Percentiles rank a stretch among this genome's conserved stretches.
phyloP scores from a whole-genome alignment of 805 yeast species.

The Komagataella populi region DNA sequence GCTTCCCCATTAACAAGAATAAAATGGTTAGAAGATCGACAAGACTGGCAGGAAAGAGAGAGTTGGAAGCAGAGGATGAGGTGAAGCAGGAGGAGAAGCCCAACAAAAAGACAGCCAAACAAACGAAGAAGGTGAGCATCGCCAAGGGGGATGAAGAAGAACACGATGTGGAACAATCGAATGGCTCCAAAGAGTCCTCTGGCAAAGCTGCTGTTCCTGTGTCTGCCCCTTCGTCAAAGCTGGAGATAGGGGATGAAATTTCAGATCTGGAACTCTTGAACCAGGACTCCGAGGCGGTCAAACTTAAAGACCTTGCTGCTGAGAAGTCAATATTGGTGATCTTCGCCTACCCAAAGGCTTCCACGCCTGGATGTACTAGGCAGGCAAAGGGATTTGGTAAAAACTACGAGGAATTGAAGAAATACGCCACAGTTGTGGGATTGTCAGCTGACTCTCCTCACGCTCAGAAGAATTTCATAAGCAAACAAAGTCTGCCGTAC shows the following conservation, averaged over 20 bases:
- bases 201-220: neutral
- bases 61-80: neutral
- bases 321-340: constrained; percentile 31
- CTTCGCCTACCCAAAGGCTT: constrained; percentile 78
- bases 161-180: neutral
- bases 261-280: constrained; percentile 53
- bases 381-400: constrained; percentile 86
- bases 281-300: constrained; percentile 32
- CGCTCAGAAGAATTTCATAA: constrained; percentile 64
- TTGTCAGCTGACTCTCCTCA: constrained; percentile 71
- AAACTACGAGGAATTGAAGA: constrained; percentile 37
- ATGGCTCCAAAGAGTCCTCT: neutral
- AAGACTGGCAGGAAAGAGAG: neutral
- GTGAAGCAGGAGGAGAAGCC: neutral
- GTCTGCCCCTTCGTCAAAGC: neutral
- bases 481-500: constrained; percentile 62
- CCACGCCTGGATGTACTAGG: constrained; percentile 93
- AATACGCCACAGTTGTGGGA: constrained; percentile 58
- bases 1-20: neutral
- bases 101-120: neutral
- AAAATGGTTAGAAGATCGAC: neutral
- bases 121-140: neutral
- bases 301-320: constrained; percentile 13
- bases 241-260: constrained; percentile 46
- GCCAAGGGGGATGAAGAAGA: neutral